Percentiles rank a stretch among this genome's conserved stretches.
Conservation (phyloP, 1,139 yeast species). For the Debaryomycetaceae sp. region DNA sequence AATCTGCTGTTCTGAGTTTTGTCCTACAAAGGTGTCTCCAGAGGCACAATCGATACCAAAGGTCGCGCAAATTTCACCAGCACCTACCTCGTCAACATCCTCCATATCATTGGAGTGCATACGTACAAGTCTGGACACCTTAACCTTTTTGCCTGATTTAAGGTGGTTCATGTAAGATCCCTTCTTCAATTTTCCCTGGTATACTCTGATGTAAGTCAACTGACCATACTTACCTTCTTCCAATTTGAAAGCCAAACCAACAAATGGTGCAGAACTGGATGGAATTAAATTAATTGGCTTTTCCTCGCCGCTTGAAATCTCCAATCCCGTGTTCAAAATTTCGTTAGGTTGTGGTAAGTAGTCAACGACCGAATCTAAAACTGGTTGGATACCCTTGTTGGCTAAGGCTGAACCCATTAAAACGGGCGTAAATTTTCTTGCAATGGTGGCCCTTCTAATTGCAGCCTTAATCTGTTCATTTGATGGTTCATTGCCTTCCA, state of each 20-base stretch:
- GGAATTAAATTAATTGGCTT: slow-evolving; percentile 74
- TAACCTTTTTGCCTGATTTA: slow-evolving; percentile 89
- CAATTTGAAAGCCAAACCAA: slow-evolving; percentile 94
- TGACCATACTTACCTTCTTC: slow-evolving; percentile 99
- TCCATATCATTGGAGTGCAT: slow-evolving; percentile 99
- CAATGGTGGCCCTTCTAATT: slow-evolving; percentile 94
- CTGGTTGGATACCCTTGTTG: slow-evolving; percentile 92
- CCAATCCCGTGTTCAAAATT: slow-evolving; percentile 85
- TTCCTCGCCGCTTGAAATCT: slow-evolving; percentile 51
- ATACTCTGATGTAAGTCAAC: slow-evolving; percentile 91
- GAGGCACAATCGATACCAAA: slow-evolving; percentile 99
- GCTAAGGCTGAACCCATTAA: slow-evolving; percentile 98
- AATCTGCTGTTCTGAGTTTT: slow-evolving; percentile 67
- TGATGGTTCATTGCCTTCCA: slow-evolving; percentile 88
- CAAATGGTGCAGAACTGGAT: slow-evolving; percentile 73
- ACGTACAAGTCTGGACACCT: slow-evolving; percentile 92
- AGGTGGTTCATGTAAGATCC: slow-evolving; percentile 88
- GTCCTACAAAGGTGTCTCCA: slow-evolving; percentile 88
- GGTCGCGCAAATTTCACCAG: slow-evolving; percentile 99
- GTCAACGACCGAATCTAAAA: slow-evolving; percentile 93
- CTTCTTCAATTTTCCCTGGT: slow-evolving; percentile 91
- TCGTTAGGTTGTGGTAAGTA: slow-evolving; percentile 94
- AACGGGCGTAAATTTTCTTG: slow-evolving; percentile 95
- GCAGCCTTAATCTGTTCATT: slow-evolving; percentile 80
- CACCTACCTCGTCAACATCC: slow-evolving; percentile 91